A percentile compares a stretch with the other conserved stretches of the same genome.
These are phyloP conservation scores for Gymnopus androsaceus DNA, from an alignment of 1,284 basidiomycete genomes.

Conservation along the genomic window DNA sequence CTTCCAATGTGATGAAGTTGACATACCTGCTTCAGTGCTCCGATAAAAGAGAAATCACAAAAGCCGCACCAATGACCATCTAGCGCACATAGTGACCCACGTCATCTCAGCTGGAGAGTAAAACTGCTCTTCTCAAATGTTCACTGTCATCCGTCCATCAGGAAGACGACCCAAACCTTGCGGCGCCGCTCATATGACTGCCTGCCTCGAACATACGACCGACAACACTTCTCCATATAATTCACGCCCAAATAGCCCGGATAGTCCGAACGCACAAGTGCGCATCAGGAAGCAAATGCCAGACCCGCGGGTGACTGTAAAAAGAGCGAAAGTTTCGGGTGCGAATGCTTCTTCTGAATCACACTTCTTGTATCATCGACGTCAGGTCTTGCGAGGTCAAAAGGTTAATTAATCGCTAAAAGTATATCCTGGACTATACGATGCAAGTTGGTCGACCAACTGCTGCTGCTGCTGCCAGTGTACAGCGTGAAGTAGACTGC, in stretches of 20 bases:
- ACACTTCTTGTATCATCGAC: slow-evolving; percentile 9
- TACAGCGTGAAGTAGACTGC: neutral
- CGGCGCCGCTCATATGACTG: too few relatives aligned
- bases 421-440: neutral
- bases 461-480: neutral
- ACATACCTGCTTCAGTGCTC: neutral
- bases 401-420: neutral
- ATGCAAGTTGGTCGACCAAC: neutral
- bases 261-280: neutral
- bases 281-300: neutral
- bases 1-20: neutral
- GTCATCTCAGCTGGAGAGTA: too few relatives aligned
- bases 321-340: neutral
- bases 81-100: too few relatives aligned
- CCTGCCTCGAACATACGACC: neutral
- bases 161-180: neutral
- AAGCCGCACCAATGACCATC: neutral
- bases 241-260: too few relatives aligned
- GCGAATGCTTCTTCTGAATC: neutral
- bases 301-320: neutral
- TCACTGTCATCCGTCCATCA: slow-evolving; percentile 9
- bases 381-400: slow-evolving; percentile 3
- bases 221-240: neutral
- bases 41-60: neutral
- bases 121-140: neutral